These are phyloP conservation scores for Hymenotorrendiella dingleyae DNA, from an alignment of 2,329 filamentous ascomycete genomes.

Conservation along the genomic window DNA sequence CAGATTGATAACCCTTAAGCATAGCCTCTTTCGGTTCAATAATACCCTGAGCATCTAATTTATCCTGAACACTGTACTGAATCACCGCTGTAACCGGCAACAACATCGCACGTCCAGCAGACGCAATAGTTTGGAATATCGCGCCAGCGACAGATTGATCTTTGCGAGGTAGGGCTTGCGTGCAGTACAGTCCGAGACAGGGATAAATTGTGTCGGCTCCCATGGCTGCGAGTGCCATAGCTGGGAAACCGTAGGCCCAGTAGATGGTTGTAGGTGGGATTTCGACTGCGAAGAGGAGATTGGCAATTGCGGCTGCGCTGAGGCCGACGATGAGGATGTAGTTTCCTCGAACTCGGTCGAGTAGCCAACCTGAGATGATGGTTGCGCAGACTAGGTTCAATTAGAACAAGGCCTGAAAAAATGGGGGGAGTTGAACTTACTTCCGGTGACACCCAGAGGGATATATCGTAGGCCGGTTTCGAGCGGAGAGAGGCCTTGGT, in stretches of 20 bases:
- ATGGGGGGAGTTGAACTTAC: constrained; percentile 7
- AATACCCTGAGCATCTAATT: constrained; percentile 32
- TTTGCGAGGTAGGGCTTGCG: constrained; percentile 52
- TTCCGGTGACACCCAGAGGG: constrained; percentile 55
- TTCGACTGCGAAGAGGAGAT: constrained; percentile 57
- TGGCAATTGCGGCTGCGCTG: constrained; percentile 36
- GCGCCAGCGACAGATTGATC: constrained; percentile 65
- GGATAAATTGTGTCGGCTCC: constrained; percentile 65
- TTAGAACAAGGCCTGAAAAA: not conserved
- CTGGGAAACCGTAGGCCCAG: constrained; percentile 61
- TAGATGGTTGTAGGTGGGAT: constrained; percentile 56
- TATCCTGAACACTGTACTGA: constrained; percentile 55
- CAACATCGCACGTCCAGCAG: constrained; percentile 60
- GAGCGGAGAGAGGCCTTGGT: constrained; percentile 53
- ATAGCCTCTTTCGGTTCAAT: constrained; percentile 8
- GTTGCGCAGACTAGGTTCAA: constrained; percentile 13
- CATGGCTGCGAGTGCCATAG: constrained; percentile 59
- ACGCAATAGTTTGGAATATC: constrained; percentile 60
- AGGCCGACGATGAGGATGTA: constrained; percentile 46
- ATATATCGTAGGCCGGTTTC: constrained; percentile 65
- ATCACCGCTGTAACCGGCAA: constrained; percentile 60
- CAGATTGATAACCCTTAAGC: constrained; percentile 18
- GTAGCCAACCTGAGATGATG: constrained; percentile 21
- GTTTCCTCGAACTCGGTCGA: constrained; percentile 39
- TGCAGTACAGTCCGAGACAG: constrained; percentile 59